Evolutionary conservation across 495 filamentous ascomycete species (phyloP).

Genomic region (Tuber magnatum): DNA sequence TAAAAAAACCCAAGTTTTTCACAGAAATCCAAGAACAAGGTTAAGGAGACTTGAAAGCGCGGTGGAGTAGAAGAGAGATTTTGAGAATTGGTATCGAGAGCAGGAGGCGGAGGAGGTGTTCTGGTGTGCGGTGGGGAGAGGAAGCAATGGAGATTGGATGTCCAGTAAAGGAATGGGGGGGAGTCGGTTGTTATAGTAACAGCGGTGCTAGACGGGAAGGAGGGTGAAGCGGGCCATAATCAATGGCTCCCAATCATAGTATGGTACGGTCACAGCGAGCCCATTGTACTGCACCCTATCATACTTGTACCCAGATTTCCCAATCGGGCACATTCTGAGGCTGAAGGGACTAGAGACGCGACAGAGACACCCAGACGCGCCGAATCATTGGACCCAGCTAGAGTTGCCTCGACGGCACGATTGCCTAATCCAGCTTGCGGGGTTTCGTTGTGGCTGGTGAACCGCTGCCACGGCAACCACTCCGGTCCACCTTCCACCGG

Average conservation of each 20-base stretch:
- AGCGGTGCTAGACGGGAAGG: background rate
- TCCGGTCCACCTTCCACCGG: background rate
- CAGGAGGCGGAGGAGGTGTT: background rate
- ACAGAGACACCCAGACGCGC: background rate
- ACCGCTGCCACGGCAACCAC: background rate
- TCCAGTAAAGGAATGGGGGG: background rate
- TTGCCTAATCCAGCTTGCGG: background rate
- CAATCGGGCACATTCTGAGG: background rate
- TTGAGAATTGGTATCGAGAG: background rate
- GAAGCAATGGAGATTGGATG: background rate
- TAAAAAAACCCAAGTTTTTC: background rate
- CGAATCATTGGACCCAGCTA: background rate
- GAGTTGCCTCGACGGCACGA: background rate
- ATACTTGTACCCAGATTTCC: background rate
- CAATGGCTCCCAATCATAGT: background rate
- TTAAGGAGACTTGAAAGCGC: background rate
- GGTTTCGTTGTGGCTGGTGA: background rate
- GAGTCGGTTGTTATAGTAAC: constrained; percentile 5
- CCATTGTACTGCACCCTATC: background rate
- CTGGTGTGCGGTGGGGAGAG: background rate
- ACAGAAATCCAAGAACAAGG: background rate
- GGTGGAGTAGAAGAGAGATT: background rate
- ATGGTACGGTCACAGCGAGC: background rate
- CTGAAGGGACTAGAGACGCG: background rate
- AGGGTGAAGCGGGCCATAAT: background rate